Conservation (phyloP, 31 red algal genomes). For the Asparagopsis taxiformis region DNA sequence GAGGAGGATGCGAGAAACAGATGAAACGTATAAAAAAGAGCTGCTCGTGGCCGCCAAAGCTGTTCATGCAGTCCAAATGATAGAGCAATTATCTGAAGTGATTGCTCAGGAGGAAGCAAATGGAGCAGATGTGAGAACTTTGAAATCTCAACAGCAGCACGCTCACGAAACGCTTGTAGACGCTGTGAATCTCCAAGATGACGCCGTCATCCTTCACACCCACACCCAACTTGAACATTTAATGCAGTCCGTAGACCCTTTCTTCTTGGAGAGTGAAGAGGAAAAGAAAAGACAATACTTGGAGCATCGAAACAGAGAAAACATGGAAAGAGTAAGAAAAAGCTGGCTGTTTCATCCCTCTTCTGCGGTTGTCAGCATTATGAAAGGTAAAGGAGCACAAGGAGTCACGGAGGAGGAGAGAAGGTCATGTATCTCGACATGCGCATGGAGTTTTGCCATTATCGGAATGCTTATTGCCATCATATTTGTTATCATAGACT, state of each 20-base stretch:
- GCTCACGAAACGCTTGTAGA: slow-evolving; percentile 11
- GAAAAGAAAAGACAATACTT: slow-evolving; percentile 6
- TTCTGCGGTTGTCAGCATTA: slow-evolving; percentile 24
- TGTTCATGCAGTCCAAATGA: slow-evolving; percentile 29
- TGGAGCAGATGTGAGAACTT: neutral
- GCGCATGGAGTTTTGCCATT: slow-evolving; percentile 50
- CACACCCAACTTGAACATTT: slow-evolving; percentile 20
- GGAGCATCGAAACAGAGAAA: slow-evolving; percentile 6
- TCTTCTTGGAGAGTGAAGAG: slow-evolving; percentile 38
- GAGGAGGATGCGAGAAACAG: no score
- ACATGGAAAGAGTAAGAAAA: slow-evolving; percentile 10
- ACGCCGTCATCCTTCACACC: slow-evolving; percentile 9
- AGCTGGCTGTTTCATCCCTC: slow-evolving; percentile 25
- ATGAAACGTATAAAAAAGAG: slow-evolving; percentile 16
- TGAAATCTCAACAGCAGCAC: neutral
- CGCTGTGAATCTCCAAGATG: slow-evolving; percentile 19
- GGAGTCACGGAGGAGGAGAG: slow-evolving; percentile 36
- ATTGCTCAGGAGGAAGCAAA: slow-evolving; percentile 13
- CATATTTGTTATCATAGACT: slow-evolving; percentile 44
- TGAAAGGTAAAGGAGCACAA: slow-evolving; percentile 38
- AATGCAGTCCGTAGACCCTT: slow-evolving; percentile 32
- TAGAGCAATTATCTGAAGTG: slow-evolving; percentile 8
- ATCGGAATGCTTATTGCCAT: slow-evolving; percentile 33
- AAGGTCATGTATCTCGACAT: slow-evolving; percentile 45
- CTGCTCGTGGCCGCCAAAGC: slow-evolving; percentile 17